Evolutionary conservation across 2,329 filamentous ascomycete genomes (phyloP).

Genomic region (Aspergillus caelatus): DNA sequence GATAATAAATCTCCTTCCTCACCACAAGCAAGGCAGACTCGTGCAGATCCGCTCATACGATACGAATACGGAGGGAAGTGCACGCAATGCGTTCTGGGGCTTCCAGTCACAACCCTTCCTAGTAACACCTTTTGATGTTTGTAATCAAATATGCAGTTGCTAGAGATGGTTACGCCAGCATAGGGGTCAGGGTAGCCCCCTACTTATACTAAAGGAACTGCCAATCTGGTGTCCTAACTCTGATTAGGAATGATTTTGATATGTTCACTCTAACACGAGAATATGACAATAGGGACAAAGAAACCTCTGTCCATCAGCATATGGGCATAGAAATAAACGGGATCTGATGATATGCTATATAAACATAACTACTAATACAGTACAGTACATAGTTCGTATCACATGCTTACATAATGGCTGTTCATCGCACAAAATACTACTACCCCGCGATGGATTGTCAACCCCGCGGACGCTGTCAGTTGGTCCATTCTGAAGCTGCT

Average conservation of each 20-base stretch:
- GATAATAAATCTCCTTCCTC: not conserved
- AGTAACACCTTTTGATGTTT: too few relatives aligned
- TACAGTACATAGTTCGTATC: not conserved
- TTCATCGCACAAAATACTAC: not conserved
- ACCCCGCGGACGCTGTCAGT: slow-evolving; percentile 2
- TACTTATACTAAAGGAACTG: too few relatives aligned
- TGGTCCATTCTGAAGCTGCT: not conserved
- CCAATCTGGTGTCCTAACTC: not conserved
- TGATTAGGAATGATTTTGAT: not conserved
- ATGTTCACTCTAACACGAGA: not conserved
- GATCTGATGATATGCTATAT: too few relatives aligned
- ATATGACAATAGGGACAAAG: not conserved
- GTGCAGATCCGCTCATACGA: not conserved
- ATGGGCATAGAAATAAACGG: too few relatives aligned
- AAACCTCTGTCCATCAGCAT: not conserved
- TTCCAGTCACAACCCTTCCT: not conserved
- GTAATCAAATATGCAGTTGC: too few relatives aligned
- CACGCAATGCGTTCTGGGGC: not conserved
- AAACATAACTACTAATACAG: not conserved
- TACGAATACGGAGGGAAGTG: not conserved
- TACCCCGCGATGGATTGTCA: slow-evolving; percentile 1
- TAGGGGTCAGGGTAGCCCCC: too few relatives aligned
- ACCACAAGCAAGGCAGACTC: not conserved
- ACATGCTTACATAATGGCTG: slow-evolving; percentile 1
- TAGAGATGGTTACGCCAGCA: too few relatives aligned